Evolutionary conservation across 441 rosid species (phyloP).

Genomic region (Sinapis alba): DNA sequence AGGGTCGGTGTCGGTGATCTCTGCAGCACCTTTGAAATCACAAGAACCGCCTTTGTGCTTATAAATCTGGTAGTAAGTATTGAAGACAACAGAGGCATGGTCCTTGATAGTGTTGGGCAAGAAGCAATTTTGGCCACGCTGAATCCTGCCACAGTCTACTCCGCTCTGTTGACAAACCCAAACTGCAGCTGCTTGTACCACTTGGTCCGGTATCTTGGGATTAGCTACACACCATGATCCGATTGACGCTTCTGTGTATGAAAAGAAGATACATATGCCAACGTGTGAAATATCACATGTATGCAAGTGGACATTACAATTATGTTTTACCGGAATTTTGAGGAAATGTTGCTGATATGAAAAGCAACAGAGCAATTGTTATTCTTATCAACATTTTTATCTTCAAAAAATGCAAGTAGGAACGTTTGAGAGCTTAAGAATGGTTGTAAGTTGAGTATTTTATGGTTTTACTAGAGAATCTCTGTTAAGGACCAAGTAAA

Average conservation of each 20-base stretch:
- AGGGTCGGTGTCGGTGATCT: slow-evolving; percentile 56
- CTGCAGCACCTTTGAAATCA: slow-evolving; percentile 55
- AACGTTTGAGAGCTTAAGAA: neutral
- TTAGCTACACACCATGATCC: slow-evolving; percentile 72
- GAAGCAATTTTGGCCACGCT: too few relatives aligned
- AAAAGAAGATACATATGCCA: neutral
- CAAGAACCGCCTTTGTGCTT: slow-evolving; percentile 54
- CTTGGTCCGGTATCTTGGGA: slow-evolving; percentile 53
- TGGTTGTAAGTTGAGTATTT: neutral
- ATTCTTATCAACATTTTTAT: neutral
- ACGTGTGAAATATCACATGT: neutral
- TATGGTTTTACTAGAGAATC: neutral
- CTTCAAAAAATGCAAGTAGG: neutral
- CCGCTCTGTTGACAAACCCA: slow-evolving; percentile 50
- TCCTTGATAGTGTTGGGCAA: too few relatives aligned
- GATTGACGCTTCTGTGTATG: slow-evolving; percentile 22
- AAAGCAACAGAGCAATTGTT: neutral
- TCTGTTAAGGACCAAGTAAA: neutral
- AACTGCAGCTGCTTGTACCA: slow-evolving; percentile 54
- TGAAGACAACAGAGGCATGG: slow-evolving; percentile 16
- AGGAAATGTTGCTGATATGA: neutral
- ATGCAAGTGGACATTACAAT: neutral
- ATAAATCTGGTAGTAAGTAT: slow-evolving; percentile 55
- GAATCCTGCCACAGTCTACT: too few relatives aligned
- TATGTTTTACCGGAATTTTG: neutral